phyloP scores from a whole-genome alignment of 176 grass and related monocot species.

The Rhynchospora breviuscula region DNA sequence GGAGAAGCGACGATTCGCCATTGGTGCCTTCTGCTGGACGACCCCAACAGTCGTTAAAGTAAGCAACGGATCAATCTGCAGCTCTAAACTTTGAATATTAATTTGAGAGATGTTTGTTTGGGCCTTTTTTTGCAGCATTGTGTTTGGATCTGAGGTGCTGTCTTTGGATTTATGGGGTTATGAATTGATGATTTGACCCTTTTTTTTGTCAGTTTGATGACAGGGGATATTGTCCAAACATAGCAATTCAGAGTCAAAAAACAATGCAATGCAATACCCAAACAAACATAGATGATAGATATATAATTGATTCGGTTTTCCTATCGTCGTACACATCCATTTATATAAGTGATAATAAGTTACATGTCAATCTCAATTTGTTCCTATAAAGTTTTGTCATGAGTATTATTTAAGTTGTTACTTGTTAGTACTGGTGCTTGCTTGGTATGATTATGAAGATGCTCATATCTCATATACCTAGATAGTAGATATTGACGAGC shows the following conservation, averaged over 20 bases:
- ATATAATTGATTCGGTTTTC: not conserved
- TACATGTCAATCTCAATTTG: not conserved
- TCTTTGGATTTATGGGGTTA: not conserved
- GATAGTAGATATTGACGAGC: not conserved
- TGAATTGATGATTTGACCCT: not conserved
- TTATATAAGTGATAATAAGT: not conserved
- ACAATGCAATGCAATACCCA: not conserved
- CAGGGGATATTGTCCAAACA: not conserved
- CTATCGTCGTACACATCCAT: not conserved
- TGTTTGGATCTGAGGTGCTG: not conserved
- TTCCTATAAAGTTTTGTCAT: not conserved
- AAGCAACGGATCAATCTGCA: conserved; percentile 26
- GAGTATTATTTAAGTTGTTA: not conserved
- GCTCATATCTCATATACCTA: not conserved
- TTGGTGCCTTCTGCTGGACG: conserved; percentile 32
- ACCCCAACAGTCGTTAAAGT: conserved; percentile 15
- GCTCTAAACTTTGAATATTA: conserved; percentile 25
- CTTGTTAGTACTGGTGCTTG: not conserved
- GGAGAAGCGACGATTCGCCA: conserved; percentile 28
- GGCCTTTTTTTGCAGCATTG: not conserved
- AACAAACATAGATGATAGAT: not conserved
- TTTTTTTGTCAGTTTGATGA: not conserved
- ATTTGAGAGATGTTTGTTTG: conserved; percentile 9
- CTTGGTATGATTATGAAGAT: not conserved
- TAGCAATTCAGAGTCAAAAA: not conserved